Base-by-base conservation (phyloP, 2,329 filamentous ascomycete genomes). In the Xylariales sp. region DNA sequence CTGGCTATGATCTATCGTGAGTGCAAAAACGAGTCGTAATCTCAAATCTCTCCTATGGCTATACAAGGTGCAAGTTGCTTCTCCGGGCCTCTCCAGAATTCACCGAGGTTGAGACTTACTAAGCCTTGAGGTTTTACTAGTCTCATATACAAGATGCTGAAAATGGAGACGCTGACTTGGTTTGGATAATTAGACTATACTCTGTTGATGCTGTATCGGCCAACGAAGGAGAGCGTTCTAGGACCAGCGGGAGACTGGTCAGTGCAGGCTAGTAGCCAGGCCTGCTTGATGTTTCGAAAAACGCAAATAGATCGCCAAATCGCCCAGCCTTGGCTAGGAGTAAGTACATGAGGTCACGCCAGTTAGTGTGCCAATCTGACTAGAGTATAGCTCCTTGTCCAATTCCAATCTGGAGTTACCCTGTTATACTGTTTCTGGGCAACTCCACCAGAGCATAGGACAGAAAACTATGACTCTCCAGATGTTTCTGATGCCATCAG, bases 361-460 rank as follows among this genome's bases (percentile, higher is more conserved):
- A 22, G 20, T 7, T 9, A 3, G 5, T 24, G 19, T 3, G 16
- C 19, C 4, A 19, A n/a, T 15, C 20, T 38, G 14, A 38, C 12
- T 12, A 11, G 14, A 18, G 14, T 11, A 5, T 27, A 38, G 21
- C 18, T 38, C n/a, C n/a, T 60, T 1, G 47, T 51, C 4, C 57
- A 59, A 43, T 64, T 63, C 40, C 57, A 62, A 43, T 61, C 54
- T 4, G 61, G 61, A 7, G 53, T 63, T 2, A 59, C 60, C 1
- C 51, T 65, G 2, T 40, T 65, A 4, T 63, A 64, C 44, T 63
- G 60, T 45, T 62, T 61, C 46, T 64, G 53, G 46, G 57, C 59
- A 12, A 61, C 59, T 6, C 59, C 61, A 3, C 56, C 55, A 1
- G 45, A 53, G 19, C 47, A 49, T 5, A 44, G 59, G 36, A 57